Conservation (phyloP, 106 monocot genomes). For the Iris macrosiphon region DNA sequence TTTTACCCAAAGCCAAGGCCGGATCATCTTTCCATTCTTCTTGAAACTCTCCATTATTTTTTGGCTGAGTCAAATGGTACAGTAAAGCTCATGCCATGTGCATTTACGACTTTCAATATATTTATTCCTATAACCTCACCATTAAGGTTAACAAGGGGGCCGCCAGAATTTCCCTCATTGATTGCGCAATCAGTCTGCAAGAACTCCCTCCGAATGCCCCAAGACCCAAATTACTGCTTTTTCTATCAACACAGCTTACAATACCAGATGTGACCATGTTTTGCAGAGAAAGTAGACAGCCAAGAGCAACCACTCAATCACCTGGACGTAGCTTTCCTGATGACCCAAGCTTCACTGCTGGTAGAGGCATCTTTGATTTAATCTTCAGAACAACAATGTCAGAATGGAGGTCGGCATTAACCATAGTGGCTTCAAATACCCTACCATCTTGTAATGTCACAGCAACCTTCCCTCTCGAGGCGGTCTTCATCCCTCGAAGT, state of each 20-base stretch:
- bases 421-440: constrained; percentile 47
- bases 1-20: too few species aligned
- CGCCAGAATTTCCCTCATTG: constrained; percentile 86
- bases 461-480: constrained; percentile 51
- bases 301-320: constrained; percentile 76
- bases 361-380: constrained; percentile 56
- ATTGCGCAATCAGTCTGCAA: constrained; percentile 94
- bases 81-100: constrained; percentile 87
- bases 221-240: constrained; percentile 85
- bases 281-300: constrained; percentile 71
- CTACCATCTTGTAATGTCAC: constrained; percentile 90
- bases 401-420: constrained; percentile 63
- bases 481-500: constrained; percentile 29
- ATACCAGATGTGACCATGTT: constrained; percentile 85
- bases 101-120: constrained; percentile 64
- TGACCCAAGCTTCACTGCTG: constrained; percentile 64
- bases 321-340: constrained; percentile 62
- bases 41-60: constrained; percentile 71
- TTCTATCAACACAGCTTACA: constrained; percentile 88
- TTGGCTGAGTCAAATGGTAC: constrained; percentile 63
- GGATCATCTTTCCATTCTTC: too few species aligned
- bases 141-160: constrained; percentile 83
- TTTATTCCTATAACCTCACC: constrained; percentile 85
- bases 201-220: constrained; percentile 67
- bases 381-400: constrained; percentile 86